Conservation (phyloP, 2,329 filamentous ascomycete species). For the Phialocephala sp. region DNA sequence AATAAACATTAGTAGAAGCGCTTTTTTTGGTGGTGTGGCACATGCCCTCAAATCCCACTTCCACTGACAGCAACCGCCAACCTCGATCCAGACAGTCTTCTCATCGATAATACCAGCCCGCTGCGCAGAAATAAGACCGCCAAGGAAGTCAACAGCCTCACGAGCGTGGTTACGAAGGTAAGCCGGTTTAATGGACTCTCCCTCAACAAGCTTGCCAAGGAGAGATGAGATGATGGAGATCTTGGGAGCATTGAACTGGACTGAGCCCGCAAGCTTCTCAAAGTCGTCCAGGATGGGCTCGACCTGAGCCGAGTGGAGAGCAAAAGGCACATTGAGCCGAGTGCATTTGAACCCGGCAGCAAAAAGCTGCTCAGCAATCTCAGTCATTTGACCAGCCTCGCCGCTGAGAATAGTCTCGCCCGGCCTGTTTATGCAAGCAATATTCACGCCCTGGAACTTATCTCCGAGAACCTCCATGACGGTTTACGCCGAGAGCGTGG, state of each 20-base stretch:
- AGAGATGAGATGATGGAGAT: slow-evolving; percentile 74
- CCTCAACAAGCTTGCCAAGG: slow-evolving; percentile 61
- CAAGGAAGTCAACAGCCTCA: slow-evolving; percentile 72
- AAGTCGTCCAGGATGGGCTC: slow-evolving; percentile 67
- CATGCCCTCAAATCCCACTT: too few species aligned
- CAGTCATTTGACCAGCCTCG: slow-evolving; percentile 58
- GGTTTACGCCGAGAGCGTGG: slow-evolving; percentile 48
- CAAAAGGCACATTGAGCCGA: slow-evolving; percentile 69
- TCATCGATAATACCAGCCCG: slow-evolving; percentile 12
- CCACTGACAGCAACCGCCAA: too few species aligned
- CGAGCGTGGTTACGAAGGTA: slow-evolving; percentile 71
- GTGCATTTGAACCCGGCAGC: slow-evolving; percentile 62
- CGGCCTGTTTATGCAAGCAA: slow-evolving; percentile 78
- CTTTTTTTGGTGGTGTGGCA: too few species aligned
- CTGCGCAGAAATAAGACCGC: slow-evolving; percentile 61
- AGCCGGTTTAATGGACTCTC: slow-evolving; percentile 59
- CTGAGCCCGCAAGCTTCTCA: slow-evolving; percentile 56
- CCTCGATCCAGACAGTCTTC: slow-evolving; percentile 69
- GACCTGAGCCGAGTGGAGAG: slow-evolving; percentile 70
- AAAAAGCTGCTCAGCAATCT: slow-evolving; percentile 54
- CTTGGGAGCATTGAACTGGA: slow-evolving; percentile 58
- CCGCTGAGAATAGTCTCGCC: slow-evolving; percentile 75
- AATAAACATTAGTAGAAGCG: too few species aligned
- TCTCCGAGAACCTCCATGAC: slow-evolving; percentile 49
- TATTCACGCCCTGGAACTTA: slow-evolving; percentile 41